Evolutionary conservation across 1,139 yeast genomes (phyloP), one percentile per base, ranked within the genome.

Genomic region (Kodamaea ohmeri): DNA sequence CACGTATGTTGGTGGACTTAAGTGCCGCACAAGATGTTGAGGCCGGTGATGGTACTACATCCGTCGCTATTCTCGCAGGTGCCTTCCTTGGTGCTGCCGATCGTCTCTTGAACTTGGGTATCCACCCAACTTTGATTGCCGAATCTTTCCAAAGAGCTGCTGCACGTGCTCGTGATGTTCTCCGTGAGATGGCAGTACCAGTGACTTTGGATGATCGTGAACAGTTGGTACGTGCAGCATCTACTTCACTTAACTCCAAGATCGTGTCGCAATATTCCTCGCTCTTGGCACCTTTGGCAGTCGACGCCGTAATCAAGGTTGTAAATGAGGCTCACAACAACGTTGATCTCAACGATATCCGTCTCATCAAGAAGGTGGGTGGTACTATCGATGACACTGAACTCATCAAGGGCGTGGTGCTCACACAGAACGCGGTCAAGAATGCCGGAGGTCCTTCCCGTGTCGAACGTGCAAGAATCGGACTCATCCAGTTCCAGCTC

Each of bases 1-100:
- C 98, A 2, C 83, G 90, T 56, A 92, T 94, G 97, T 76, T 92
- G 52, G 98, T 92, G 36, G 98, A 94, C 59, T 88, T 94, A 20
- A 84, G 96, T 46, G 96, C 92, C 35, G 97, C 98, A 1, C 98
- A 92, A 64, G 98, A 92, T 55, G 83, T 90, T 25, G 99, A 90
- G 61, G 97, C 98, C 16, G 99, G 99, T 41, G 99, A 92, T 60
- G 99, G 99, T 48, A 92, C 99, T 31, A 92, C 99, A 0, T 83
- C 97, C 1, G 98, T 92, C 26, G 98, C 95, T 25, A 92, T 92
- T 44, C 73, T 92, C 49, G 88, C 97, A 4, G 98, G 99, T 21
- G 92, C 97, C 6, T 68, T 92, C 38, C 71, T 92, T 40, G 95
- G 92, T 25, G 98, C 98, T 17, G 96, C 97, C 38, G 98, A 94